Evolutionary conservation across 2,329 filamentous ascomycete genomes (phyloP), one percentile per base, ranked within the genome.

Genomic region (Beauveria varroae): DNA sequence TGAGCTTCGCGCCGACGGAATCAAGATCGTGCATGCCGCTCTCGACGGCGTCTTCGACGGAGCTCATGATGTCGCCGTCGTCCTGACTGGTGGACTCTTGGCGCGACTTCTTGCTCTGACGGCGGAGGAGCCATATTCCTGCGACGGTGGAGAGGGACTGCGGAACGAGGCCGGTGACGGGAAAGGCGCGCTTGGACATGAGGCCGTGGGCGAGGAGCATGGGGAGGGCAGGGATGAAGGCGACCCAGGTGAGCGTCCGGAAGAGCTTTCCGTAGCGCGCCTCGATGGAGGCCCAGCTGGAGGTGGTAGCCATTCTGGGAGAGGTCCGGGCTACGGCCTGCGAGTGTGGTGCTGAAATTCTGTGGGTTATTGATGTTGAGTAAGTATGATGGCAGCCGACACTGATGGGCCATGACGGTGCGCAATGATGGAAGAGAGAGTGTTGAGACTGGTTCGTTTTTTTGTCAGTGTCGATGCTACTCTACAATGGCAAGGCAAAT

Each of bases 131-230:
- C 46, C 71, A 62, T 43, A 68, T 62, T 47, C 66, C 65, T 16
- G 65, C 63, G 43, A 64, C 66, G 16, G 72, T 70, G 12, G 76
- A 78, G 55, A 76, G 68, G 26, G 70, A 69, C 47, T 76, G 71
- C 7, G 76, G 76, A 16, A 75, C 63, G 30, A 78, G 69, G 24
- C 76, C 76, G 52, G 76, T 67, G 8, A 74, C 75, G 16, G 75
- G 76, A 41, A 76, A 41, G 22, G 82, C 78, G 67, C 87, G 86
- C 62, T 89, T 86, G 0, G 81, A 82, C 1, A 89, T 71, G 63
- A 88, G 88, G 0, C 86, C 86, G 72, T 89, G 73, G 34, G 71
- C 68, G 63, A 78, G 64, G 63, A 73, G 74, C 20, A 78, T 70
- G 3, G 73, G 71, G 50, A 78, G 73, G 7, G 74, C 74, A 46